Conservation (phyloP, 371 early-diverging fungal genomes). For the Mucor indicus region DNA sequence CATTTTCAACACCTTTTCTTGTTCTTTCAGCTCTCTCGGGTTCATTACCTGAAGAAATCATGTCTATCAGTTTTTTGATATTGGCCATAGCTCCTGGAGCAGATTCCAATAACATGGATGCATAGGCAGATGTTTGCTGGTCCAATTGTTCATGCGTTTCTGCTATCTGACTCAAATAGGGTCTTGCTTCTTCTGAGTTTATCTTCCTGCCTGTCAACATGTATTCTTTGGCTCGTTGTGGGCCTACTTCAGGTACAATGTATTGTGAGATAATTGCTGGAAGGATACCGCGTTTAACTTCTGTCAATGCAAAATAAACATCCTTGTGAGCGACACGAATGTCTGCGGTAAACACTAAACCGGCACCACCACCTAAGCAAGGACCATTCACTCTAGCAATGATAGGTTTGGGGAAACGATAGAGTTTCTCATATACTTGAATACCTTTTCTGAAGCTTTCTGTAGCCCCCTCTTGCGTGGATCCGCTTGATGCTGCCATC, state of each 20-base stretch:
- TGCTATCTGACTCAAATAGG: constrained; percentile 39
- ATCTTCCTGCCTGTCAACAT: constrained; percentile 66
- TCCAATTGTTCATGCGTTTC: constrained; percentile 37
- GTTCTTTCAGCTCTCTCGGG: constrained; percentile 20
- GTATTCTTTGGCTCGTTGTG: constrained; percentile 53
- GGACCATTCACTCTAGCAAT: constrained; percentile 71
- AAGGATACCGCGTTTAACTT: constrained; percentile 66
- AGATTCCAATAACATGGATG: constrained; percentile 42
- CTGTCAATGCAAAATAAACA: constrained; percentile 61
- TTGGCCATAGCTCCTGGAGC: constrained; percentile 59
- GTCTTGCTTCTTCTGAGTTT: constrained; percentile 36
- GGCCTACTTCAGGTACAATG: constrained; percentile 64
- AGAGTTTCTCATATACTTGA: constrained; percentile 40
- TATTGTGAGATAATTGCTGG: constrained; percentile 73
- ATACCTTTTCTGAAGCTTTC: constrained; percentile 30
- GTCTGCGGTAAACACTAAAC: constrained; percentile 65
- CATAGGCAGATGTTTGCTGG: constrained; percentile 39
- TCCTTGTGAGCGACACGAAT: constrained; percentile 50
- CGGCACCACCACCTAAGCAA: constrained; percentile 72
- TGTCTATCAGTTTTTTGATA: constrained; percentile 52
- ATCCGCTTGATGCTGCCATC: constrained; percentile 23
- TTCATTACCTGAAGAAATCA: constrained; percentile 37
- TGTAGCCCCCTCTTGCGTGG: constrained; percentile 22
- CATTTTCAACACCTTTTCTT: constrained; percentile 34
- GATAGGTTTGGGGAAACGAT: constrained; percentile 58